Base-by-base conservation (phyloP, 139 green algal species). In the Dunaliella primolecta region DNA sequence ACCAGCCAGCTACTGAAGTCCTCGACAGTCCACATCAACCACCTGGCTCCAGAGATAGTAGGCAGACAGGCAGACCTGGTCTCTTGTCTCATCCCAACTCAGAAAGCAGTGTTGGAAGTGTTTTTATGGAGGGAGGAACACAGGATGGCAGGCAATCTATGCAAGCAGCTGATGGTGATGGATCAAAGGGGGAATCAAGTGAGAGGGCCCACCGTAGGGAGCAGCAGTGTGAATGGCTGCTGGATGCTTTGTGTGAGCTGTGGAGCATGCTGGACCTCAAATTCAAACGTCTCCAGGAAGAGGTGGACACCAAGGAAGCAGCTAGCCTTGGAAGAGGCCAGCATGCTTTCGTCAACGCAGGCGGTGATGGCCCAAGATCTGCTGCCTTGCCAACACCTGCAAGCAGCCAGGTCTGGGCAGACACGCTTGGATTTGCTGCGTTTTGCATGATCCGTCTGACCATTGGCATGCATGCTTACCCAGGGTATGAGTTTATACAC, bases 401-500 rank as follows among this genome's bases (percentile, higher is more conserved):
- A 64, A 15, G 7, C 7, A 7, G 15, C 7, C 7, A 15, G 7
- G 46, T 80, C n/a, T 80, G 32, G 7, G 32, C 32, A 36, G 78
- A 82, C 34, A 70, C 34, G 23, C 24, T 75, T 34, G 89, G 86
- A 29, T 92, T 85, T 82, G 89, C 86, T 29, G 89, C 84, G 31
- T 87, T 87, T 31, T 87, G 84, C n/a, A 55, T 90, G 36, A 81
- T 89, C 24, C 74, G 89, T 2, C 82, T 92, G 20, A 82, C 81
- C 34, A 78, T 89, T 2, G 89, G 89, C 30, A 85, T 89, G 72
- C 84, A 89, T 33, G 84, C 88, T 57, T 92, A 90, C 84, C 89
- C 89, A 38, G 75, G 75, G 30, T 80, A 80, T 36, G 29, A 29
- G 46, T 64, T 64, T 64, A 7, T 64, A 15, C 46, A 15, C 46